Conservation (phyloP, 129 eudicot genomes). For the Silybum marianum region DNA sequence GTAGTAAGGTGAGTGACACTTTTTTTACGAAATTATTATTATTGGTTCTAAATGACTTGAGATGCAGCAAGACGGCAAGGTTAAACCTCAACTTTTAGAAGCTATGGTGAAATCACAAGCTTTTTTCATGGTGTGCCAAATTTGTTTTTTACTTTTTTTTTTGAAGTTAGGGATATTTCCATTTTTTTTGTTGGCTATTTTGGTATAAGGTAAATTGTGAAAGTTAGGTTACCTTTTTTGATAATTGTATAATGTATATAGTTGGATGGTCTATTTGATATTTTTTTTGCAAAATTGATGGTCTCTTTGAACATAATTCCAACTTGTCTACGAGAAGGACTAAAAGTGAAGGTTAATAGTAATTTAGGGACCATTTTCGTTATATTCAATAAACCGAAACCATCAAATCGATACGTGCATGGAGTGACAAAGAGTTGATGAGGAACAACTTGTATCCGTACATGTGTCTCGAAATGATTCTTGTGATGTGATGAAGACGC, state of each 20-base stretch:
- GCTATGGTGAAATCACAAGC: no score
- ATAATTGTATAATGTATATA: no score
- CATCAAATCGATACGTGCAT: constrained; percentile 32
- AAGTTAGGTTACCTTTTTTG: no score
- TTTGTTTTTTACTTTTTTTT: no score
- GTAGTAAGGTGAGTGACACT: no score
- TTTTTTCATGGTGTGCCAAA: no score
- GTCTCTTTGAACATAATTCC: background rate
- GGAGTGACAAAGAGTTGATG: constrained; percentile 21
- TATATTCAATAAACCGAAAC: background rate
- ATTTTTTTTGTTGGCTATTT: no score
- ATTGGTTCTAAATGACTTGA: background rate
- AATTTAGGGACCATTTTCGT: constrained; percentile 8
- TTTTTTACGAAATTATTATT: no score
- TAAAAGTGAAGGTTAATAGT: background rate
- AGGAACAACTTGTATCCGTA: constrained; percentile 27
- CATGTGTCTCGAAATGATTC: constrained; percentile 32
- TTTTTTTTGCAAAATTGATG: background rate
- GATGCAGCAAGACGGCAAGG: no score
- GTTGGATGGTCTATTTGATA: background rate
- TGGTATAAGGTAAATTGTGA: no score
- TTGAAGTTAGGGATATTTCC: no score
- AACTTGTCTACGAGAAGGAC: background rate
- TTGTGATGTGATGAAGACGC: constrained; percentile 13
- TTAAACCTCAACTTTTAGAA: no score